These are phyloP conservation scores for Zygotorulaspora chibaensis DNA, from an alignment of 805 yeast species.

Conservation along the genomic window DNA sequence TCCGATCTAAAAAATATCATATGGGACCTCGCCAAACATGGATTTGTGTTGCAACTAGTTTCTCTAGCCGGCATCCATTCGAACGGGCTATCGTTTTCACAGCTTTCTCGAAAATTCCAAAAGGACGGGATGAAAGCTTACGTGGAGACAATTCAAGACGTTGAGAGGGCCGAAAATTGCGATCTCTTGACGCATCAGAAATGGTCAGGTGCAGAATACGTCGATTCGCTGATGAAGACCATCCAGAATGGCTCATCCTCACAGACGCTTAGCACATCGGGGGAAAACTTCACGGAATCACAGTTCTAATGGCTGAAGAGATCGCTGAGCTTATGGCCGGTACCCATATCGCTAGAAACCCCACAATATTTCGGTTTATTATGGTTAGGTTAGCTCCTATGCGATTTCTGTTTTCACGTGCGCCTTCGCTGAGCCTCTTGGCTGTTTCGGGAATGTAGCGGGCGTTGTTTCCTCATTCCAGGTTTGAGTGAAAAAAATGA, in stretches of 20 bases:
- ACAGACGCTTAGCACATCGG: conserved; percentile 39
- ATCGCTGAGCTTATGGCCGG: neutral
- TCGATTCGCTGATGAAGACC: conserved; percentile 42
- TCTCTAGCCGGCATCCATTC: conserved; percentile 58
- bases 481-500: too few relatives aligned
- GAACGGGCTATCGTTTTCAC: conserved; percentile 49
- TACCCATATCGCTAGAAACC: neutral
- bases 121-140: conserved; percentile 57
- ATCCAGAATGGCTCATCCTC: conserved; percentile 43
- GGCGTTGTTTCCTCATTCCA: too few relatives aligned
- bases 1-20: conserved; percentile 45
- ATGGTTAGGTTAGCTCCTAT: too few relatives aligned
- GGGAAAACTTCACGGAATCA: conserved; percentile 42
- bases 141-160: conserved; percentile 47
- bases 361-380: neutral
- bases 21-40: conserved; percentile 51
- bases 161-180: conserved; percentile 43
- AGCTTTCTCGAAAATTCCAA: conserved; percentile 46
- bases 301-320: conserved; percentile 17
- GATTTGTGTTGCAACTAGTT: conserved; percentile 55
- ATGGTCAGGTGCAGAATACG: conserved; percentile 60
- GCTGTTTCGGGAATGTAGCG: too few relatives aligned
- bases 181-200: conserved; percentile 57
- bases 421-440: too few relatives aligned
- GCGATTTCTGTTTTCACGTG: neutral